Evolutionary conservation across 2,329 filamentous ascomycete genomes (phyloP).

Genomic region (Fusarium nurragi): DNA sequence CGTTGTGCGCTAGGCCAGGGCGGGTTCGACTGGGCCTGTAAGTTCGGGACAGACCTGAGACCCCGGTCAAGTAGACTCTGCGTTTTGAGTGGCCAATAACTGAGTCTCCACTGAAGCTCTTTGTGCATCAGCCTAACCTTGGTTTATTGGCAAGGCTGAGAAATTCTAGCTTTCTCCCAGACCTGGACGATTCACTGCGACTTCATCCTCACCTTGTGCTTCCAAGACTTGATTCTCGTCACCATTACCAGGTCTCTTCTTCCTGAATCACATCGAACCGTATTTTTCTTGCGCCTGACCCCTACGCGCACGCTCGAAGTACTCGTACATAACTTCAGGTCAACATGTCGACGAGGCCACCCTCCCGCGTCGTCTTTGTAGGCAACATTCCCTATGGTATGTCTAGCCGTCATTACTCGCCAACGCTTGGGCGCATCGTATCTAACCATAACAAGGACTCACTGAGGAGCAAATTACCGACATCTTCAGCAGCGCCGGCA

Average conservation of each 20-base stretch:
- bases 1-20: slow-evolving; percentile 19
- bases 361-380: slow-evolving; percentile 82
- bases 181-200: slow-evolving; percentile 18
- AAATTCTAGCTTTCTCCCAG: slow-evolving; percentile 36
- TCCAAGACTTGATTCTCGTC: not conserved
- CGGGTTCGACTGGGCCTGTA: slow-evolving; percentile 12
- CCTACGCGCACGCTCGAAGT: not conserved
- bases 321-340: not conserved
- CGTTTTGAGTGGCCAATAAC: not conserved
- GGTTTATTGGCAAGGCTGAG: slow-evolving; percentile 39
- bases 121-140: slow-evolving; percentile 32
- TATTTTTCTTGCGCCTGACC: not conserved
- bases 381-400: slow-evolving; percentile 86
- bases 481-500: slow-evolving; percentile 89
- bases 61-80: not conserved
- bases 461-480: slow-evolving; percentile 96
- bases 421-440: not conserved
- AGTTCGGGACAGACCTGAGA: not conserved
- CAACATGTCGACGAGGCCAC: slow-evolving; percentile 76
- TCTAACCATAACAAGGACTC: slow-evolving; percentile 69
- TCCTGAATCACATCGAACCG: not conserved
- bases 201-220: not conserved
- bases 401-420: slow-evolving; percentile 18
- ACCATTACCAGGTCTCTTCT: not conserved
- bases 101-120: slow-evolving; percentile 26